A percentile compares a stretch with the other conserved stretches of the same genome.
phyloP scores from a whole-genome alignment of 192 early-diverging fungal genomes.

The Coemansia sp. region DNA sequence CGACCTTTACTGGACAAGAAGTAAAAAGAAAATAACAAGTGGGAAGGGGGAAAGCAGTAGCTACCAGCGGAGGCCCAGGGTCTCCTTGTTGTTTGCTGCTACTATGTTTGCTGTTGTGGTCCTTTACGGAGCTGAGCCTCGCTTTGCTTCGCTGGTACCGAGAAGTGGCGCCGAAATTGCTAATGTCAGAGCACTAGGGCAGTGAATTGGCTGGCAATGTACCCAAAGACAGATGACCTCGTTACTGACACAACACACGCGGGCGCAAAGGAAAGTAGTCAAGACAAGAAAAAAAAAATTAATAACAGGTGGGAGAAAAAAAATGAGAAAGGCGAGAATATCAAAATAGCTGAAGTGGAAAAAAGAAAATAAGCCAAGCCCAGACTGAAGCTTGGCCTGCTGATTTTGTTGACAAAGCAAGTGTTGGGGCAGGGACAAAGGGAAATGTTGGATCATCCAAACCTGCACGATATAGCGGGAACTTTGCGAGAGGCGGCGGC shows the following conservation, averaged over 20 bases:
- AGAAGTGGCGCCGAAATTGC: background rate
- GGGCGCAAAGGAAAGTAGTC: too few relatives aligned
- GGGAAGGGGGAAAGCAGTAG: background rate
- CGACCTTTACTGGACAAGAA: background rate
- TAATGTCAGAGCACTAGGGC: slow-evolving; percentile 1
- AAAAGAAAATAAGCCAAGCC: background rate
- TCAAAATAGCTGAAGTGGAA: background rate
- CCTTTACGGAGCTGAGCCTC: background rate
- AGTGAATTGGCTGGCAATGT: background rate
- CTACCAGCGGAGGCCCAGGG: background rate
- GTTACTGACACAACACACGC: background rate
- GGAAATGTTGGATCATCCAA: too few relatives aligned
- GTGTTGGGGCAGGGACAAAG: background rate
- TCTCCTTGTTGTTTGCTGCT: background rate
- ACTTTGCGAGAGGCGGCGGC: too few relatives aligned
- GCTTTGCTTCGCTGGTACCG: background rate
- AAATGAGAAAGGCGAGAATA: slow-evolving; percentile 1
- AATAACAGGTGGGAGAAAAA: background rate
- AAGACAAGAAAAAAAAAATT: background rate
- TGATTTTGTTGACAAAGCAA: background rate
- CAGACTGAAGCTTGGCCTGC: too few relatives aligned
- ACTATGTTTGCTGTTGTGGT: background rate
- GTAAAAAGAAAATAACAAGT: background rate
- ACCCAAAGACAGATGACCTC: slow-evolving; percentile 1
- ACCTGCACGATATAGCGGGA: too few relatives aligned